These are phyloP conservation scores for Naganishia friedmannii DNA, from an alignment of 768 basidiomycete species.

Conservation along the genomic window DNA sequence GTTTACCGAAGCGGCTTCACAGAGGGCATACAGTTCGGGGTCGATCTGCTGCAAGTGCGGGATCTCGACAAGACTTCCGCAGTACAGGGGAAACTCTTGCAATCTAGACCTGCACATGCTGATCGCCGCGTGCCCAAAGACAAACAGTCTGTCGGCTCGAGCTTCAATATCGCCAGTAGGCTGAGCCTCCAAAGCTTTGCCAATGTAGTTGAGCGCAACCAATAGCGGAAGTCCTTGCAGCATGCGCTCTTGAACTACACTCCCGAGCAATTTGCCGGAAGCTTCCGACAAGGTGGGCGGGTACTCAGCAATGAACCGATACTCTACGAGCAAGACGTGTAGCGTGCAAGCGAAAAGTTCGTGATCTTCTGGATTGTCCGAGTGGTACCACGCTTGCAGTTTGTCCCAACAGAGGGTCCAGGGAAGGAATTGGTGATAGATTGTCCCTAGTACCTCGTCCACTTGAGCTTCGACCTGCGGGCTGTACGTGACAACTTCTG, in stretches of 20 bases:
- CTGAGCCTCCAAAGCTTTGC: slow-evolving; percentile 86
- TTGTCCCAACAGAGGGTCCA: slow-evolving; percentile 90
- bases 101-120: slow-evolving; percentile 80
- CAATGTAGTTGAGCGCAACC: slow-evolving; percentile 92
- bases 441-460: slow-evolving; percentile 91
- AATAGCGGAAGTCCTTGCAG: slow-evolving; percentile 91
- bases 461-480: slow-evolving; percentile 88
- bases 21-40: slow-evolving; percentile 70
- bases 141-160: slow-evolving; percentile 61
- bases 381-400: slow-evolving; percentile 79
- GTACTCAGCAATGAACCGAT: slow-evolving; percentile 97
- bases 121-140: slow-evolving; percentile 89
- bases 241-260: slow-evolving; percentile 86
- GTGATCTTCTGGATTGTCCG: slow-evolving; percentile 77
- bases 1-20: slow-evolving; percentile 60
- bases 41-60: slow-evolving; percentile 80
- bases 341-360: slow-evolving; percentile 99
- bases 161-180: slow-evolving; percentile 67
- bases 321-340: slow-evolving; percentile 98
- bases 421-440: slow-evolving; percentile 92
- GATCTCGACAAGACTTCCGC: slow-evolving; percentile 80
- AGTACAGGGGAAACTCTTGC: slow-evolving; percentile 86
- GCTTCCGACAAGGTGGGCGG: slow-evolving; percentile 89
- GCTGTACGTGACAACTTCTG: slow-evolving; percentile 80
- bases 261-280: slow-evolving; percentile 94